phyloP scores from a whole-genome alignment of 805 yeast genomes.

The Kurtzmaniella fragi region DNA sequence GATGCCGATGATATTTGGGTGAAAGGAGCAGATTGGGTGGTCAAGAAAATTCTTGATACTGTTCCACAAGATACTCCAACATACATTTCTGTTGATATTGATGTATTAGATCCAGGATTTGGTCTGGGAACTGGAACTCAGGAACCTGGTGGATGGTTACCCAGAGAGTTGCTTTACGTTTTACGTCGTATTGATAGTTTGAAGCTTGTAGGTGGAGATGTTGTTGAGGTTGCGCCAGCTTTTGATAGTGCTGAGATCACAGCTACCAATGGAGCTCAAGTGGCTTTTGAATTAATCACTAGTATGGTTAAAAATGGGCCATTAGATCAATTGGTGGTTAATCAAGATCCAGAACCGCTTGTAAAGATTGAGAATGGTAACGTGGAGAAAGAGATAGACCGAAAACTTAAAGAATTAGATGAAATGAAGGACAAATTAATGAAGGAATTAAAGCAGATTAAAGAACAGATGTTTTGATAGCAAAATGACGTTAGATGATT shows the following conservation, averaged over 20 bases:
- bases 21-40: conserved; percentile 57
- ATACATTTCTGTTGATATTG: conserved; percentile 75
- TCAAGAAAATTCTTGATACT: conserved; percentile 45
- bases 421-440: conserved; percentile 8
- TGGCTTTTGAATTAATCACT: conserved; percentile 65
- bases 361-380: conserved; percentile 6
- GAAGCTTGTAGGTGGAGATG: conserved; percentile 50
- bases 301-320: conserved; percentile 65
- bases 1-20: conserved; percentile 71
- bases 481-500: no score
- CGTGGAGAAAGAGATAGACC: conserved; percentile 4
- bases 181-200: conserved; percentile 41
- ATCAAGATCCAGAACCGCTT: conserved; percentile 6
- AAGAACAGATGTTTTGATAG: no score
- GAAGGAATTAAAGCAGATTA: conserved; percentile 7
- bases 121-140: conserved; percentile 58
- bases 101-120: conserved; percentile 53
- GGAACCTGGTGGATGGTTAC: conserved; percentile 56
- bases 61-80: conserved; percentile 66
- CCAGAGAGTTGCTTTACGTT: conserved; percentile 48
- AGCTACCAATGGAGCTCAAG: conserved; percentile 65
- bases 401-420: conserved; percentile 11
- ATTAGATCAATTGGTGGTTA: conserved; percentile 9
- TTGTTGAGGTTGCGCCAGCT: conserved; percentile 59
- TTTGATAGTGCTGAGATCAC: conserved; percentile 64